Conservation (phyloP, 2,329 filamentous ascomycete genomes). For the Colletotrichum viniferum region DNA sequence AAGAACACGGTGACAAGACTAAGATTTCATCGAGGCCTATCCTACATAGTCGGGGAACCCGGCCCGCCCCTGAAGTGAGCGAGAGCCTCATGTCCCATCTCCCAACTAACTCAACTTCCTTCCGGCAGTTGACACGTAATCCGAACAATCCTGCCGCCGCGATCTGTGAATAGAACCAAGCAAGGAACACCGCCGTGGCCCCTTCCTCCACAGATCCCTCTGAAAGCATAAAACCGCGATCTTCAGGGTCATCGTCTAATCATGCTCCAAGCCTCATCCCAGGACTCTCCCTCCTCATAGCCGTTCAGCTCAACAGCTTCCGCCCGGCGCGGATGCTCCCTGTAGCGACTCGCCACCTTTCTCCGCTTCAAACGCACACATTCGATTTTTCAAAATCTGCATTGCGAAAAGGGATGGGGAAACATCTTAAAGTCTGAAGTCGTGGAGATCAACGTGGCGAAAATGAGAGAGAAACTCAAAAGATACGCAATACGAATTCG, state of each 20-base stretch:
- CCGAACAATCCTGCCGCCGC: not conserved
- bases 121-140: not conserved
- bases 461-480: not conserved
- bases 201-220: not conserved
- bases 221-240: not conserved
- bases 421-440: not conserved
- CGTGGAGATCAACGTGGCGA: not conserved
- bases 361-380: not conserved
- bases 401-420: not conserved
- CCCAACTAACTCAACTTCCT: not conserved
- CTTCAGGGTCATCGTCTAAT: not conserved
- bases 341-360: not conserved
- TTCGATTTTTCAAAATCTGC: not conserved
- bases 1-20: not conserved
- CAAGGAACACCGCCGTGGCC: not conserved
- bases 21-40: not conserved
- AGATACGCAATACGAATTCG: not conserved
- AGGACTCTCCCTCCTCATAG: not conserved
- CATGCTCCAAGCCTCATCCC: not conserved
- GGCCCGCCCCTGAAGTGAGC: not conserved
- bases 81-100: not conserved
- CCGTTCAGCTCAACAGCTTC: not conserved
- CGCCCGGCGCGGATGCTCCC: not conserved
- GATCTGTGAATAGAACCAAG: not conserved
- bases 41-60: not conserved